Base-by-base conservation (phyloP, 1,284 basidiomycete species). In the Microbotryum scabiosae region DNA sequence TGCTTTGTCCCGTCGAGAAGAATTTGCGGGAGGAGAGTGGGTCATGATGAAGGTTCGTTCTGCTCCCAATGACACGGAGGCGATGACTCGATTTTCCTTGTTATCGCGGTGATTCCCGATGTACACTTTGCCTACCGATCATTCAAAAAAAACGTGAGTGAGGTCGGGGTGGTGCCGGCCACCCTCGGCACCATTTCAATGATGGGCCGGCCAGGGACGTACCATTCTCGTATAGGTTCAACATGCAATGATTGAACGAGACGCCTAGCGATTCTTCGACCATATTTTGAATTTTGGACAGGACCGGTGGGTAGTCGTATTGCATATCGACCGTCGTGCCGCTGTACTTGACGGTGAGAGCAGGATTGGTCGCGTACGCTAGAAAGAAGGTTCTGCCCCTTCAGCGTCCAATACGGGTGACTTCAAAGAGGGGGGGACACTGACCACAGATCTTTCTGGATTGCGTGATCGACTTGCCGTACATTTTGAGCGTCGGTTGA, bases 151-250 rank as follows among this genome's bases (percentile, higher is more conserved):
- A 12, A 14, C 28, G 9, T 47, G 23, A 5, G n/a, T 32, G 32
- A 23, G 6, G 9, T 30, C 30, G 30, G 0, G 30, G 8, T 30
- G 30, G 8, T 30, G 30, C 30, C 30, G 6, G 8, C 7, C 30
- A 30, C 30, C 30, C 10, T 30, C 30, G 8, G 30, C 30, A 30
- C 9, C 30, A 9, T 30, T 30, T 30, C 30, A 9, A 2, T 30
- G 30, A 30, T 7, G 30, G 30, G 30, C 30, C 30, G 10, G 30
- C 10, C 30, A 23, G 50, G 26, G 25, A 60, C 59, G 20, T 14
- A 2, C 80, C 81, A 65, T 78, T 74, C 54, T 78, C 78, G 67
- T 81, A 82, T 23, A 73, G 70, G 60, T 82, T 82, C 64, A 81
- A 70, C 79, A 82, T 79, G 61, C 75, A 75, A 64, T 81, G 79